Percentiles rank a stretch among this genome's conserved stretches.
These are phyloP conservation scores for Helichrysum umbraculigerum DNA, from an alignment of 129 eudicot species.

Conservation along the genomic window DNA sequence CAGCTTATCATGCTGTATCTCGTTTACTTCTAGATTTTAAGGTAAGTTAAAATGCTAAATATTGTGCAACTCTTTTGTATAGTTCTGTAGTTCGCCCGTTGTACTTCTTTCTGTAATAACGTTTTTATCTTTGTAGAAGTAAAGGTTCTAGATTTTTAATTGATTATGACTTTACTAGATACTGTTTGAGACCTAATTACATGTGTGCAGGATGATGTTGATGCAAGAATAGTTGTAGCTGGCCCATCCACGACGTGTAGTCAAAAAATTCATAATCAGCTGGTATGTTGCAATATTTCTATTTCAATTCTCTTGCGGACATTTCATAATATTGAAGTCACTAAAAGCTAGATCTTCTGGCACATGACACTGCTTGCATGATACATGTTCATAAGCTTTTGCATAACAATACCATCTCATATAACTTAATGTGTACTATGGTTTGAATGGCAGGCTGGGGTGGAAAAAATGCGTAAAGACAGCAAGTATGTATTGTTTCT, in stretches of 20 bases:
- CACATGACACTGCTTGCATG: constrained; percentile 16
- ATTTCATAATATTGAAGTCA: background rate
- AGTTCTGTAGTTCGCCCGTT: background rate
- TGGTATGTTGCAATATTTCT: constrained; percentile 52
- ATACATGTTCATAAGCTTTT: constrained; percentile 9
- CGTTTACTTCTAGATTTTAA: constrained; percentile 63
- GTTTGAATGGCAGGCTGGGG: constrained; percentile 64
- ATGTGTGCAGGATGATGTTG: constrained; percentile 74
- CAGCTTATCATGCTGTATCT: constrained; percentile 89
- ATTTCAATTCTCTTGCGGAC: background rate
- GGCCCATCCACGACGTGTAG: constrained; percentile 96
- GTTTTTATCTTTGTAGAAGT: background rate
- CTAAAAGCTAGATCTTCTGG: constrained; percentile 17
- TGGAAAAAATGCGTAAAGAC: constrained; percentile 82
- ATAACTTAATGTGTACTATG: constrained; percentile 1
- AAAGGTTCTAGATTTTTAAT: constrained; percentile 3
- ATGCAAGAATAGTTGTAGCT: constrained; percentile 82
- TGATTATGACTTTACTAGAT: constrained; percentile 5
- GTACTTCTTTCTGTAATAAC: background rate
- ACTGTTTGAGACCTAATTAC: background rate
- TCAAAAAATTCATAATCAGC: constrained; percentile 95
- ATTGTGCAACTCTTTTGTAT: background rate
- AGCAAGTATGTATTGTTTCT: constrained; percentile 93
- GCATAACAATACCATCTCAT: background rate
- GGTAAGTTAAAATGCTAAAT: constrained; percentile 33